Evolutionary conservation across 2,329 filamentous ascomycete genomes (phyloP).

Genomic region (Dactylellina haptotyla): DNA sequence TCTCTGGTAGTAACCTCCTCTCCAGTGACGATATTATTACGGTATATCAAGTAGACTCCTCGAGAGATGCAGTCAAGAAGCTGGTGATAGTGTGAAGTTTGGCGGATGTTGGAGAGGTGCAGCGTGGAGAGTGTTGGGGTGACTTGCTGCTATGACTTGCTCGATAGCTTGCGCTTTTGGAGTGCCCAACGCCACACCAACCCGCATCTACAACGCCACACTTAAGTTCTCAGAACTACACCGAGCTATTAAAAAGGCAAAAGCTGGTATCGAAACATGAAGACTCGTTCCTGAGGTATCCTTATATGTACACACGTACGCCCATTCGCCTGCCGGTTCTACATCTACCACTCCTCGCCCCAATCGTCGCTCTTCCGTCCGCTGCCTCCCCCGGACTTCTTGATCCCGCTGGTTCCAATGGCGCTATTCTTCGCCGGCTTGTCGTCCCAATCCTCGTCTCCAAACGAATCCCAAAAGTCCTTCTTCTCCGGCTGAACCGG

Average conservation of each 20-base stretch:
- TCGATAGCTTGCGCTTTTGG: conserved; percentile 34
- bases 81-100: background rate
- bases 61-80: too few relatives aligned
- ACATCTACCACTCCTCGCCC: conserved; percentile 56
- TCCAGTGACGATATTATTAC: background rate
- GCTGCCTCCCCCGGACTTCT: conserved; percentile 60
- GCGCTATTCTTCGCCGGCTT: conserved; percentile 62
- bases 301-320: conserved; percentile 42
- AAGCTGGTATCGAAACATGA: background rate
- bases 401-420: conserved; percentile 74
- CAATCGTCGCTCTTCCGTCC: conserved; percentile 57
- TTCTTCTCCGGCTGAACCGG: conserved; percentile 72
- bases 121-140: background rate
- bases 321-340: conserved; percentile 27
- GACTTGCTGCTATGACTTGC: background rate
- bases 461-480: conserved; percentile 93
- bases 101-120: background rate
- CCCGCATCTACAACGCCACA: conserved; percentile 26
- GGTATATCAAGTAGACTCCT: too few relatives aligned
- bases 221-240: background rate
- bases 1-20: background rate
- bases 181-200: conserved; percentile 5
- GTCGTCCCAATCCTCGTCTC: conserved; percentile 67
- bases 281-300: conserved; percentile 44
- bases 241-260: too few relatives aligned